These are phyloP conservation scores for Sporothrix schenckii DNA, from an alignment of 2,329 filamentous ascomycete genomes.

Conservation along the genomic window DNA sequence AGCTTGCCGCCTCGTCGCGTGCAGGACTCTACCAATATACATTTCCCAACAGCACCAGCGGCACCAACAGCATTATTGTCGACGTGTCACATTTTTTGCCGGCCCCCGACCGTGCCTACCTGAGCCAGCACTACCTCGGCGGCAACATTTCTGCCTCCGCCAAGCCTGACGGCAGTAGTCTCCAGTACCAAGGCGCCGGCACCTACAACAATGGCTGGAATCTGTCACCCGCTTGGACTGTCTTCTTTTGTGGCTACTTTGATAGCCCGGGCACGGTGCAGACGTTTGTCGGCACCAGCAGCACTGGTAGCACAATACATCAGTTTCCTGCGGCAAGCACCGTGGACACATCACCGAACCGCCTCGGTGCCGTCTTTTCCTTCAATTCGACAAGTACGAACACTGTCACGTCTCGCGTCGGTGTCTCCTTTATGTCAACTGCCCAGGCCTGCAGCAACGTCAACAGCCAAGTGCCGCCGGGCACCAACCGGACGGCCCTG, in stretches of 20 bases:
- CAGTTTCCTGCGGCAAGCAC: slow-evolving; percentile 41
- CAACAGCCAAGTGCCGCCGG: slow-evolving; percentile 57
- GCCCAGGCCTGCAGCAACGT: slow-evolving; percentile 56
- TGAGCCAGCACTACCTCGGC: slow-evolving; percentile 65
- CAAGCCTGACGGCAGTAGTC: slow-evolving; percentile 36
- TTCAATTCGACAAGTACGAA: slow-evolving; percentile 49
- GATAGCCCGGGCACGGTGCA: slow-evolving; percentile 40
- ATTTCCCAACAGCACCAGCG: slow-evolving; percentile 45
- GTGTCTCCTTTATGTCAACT: slow-evolving; percentile 68
- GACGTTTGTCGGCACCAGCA: slow-evolving; percentile 46
- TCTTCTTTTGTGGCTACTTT: slow-evolving; percentile 67
- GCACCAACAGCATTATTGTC: slow-evolving; percentile 52
- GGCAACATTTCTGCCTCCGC: slow-evolving; percentile 56
- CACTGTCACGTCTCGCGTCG: slow-evolving; percentile 60
- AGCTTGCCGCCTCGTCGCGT: slow-evolving; percentile 60
- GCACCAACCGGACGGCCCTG: slow-evolving; percentile 49
- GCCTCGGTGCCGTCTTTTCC: slow-evolving; percentile 57
- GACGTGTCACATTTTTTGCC: slow-evolving; percentile 69
- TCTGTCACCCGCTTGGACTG: slow-evolving; percentile 62
- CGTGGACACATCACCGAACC: slow-evolving; percentile 36
- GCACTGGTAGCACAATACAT: slow-evolving; percentile 41
- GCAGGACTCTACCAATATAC: slow-evolving; percentile 64
- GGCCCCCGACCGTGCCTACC: slow-evolving; percentile 61
- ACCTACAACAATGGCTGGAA: slow-evolving; percentile 71
- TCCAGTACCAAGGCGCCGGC: slow-evolving; percentile 62